phyloP scores from a whole-genome alignment of 495 filamentous ascomycete species.

The Aspergillus avenaceus region DNA sequence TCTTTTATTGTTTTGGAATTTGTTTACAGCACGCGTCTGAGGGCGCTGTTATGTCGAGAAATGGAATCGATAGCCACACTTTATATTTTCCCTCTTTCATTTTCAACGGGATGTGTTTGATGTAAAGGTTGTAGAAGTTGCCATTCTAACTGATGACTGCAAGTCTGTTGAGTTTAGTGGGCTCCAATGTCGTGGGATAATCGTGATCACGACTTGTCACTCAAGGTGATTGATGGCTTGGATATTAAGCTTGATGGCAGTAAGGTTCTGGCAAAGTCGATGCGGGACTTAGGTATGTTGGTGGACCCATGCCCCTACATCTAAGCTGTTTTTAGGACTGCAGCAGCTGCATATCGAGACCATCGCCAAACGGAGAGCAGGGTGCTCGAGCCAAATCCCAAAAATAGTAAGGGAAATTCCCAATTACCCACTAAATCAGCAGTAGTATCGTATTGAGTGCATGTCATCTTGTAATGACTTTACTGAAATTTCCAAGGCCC shows the following conservation, averaged over 20 bases:
- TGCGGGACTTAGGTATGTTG: neutral
- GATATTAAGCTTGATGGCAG: neutral
- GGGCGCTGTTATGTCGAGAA: conserved; percentile 8
- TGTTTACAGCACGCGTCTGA: conserved; percentile 9
- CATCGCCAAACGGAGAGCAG: no score
- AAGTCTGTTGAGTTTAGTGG: no score
- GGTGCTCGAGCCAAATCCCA: neutral
- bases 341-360: no score
- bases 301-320: neutral
- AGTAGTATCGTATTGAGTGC: neutral
- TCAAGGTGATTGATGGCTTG: neutral
- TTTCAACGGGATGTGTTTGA: neutral
- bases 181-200: no score
- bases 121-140: neutral
- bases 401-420: neutral
- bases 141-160: no score
- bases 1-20: conserved; percentile 11
- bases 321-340: neutral
- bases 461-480: neutral
- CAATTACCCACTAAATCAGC: neutral
- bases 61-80: conserved; percentile 14
- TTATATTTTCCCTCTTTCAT: no score
- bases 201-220: no score
- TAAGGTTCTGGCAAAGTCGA: neutral
- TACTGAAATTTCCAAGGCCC: neutral